A percentile compares a stretch with the other conserved stretches of the same genome.
Evolutionary conservation across 768 basidiomycete genomes (phyloP).

Genomic region (Kockovaella imperatae): DNA sequence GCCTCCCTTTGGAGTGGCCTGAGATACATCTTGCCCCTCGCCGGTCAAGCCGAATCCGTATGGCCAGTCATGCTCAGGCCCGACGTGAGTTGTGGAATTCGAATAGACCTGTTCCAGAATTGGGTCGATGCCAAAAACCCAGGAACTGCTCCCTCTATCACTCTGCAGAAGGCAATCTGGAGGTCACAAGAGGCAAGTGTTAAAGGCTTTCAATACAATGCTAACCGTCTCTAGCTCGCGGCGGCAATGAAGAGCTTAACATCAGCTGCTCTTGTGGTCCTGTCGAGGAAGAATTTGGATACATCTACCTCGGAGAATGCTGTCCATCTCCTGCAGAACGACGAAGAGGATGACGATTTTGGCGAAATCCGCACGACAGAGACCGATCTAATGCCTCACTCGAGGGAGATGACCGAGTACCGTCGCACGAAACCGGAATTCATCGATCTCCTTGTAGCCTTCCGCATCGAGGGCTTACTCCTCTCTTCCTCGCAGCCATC

Average conservation of each 20-base stretch:
- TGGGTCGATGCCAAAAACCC: neutral
- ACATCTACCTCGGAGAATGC: no score
- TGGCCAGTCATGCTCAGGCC: slow-evolving; percentile 54
- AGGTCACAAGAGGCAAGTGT: slow-evolving; percentile 59
- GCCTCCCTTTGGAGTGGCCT: slow-evolving; percentile 56
- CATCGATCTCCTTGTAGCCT: slow-evolving; percentile 12
- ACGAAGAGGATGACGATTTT: slow-evolving; percentile 36
- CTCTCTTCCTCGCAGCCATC: slow-evolving; percentile 5
- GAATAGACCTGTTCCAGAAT: slow-evolving; percentile 11
- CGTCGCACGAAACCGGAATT: slow-evolving; percentile 11
- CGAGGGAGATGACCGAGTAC: slow-evolving; percentile 26
- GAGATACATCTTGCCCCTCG: slow-evolving; percentile 10
- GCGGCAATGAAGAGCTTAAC: neutral
- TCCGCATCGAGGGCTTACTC: slow-evolving; percentile 17
- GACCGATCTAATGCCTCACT: slow-evolving; percentile 29
- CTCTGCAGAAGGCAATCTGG: slow-evolving; percentile 59
- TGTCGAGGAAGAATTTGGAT: no score
- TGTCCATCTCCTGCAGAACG: neutral
- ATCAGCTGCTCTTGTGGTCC: no score
- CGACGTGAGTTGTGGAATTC: slow-evolving; percentile 54
- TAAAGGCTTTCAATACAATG: neutral
- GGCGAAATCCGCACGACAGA: slow-evolving; percentile 34
- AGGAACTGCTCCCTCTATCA: slow-evolving; percentile 6
- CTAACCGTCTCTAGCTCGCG: neutral
- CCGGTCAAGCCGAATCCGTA: neutral